Evolutionary conservation across 345 rosid genomes (phyloP).

Genomic region (Salix suchowensis): DNA sequence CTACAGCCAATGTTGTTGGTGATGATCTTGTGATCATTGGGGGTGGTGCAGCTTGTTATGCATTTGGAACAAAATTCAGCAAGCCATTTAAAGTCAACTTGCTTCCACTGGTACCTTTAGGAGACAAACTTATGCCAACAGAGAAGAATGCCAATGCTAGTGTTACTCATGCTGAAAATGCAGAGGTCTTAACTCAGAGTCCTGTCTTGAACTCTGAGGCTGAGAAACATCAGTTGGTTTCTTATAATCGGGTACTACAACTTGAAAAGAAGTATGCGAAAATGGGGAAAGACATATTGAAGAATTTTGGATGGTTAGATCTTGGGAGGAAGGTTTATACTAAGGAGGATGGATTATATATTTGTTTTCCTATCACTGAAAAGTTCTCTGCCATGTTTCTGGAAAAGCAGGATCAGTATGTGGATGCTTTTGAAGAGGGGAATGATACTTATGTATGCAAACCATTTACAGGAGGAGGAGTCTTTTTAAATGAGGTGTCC

Average conservation of each 20-base stretch:
- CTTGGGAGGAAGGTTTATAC: slow-evolving; percentile 62
- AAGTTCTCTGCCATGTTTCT: slow-evolving; percentile 44
- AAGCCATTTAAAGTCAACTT: slow-evolving; percentile 67
- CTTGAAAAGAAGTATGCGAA: slow-evolving; percentile 64
- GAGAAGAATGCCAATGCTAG: slow-evolving; percentile 19
- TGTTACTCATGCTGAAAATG: slow-evolving; percentile 22
- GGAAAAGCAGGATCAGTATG: slow-evolving; percentile 28
- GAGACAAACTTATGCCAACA: slow-evolving; percentile 8
- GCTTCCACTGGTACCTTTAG: slow-evolving; percentile 35
- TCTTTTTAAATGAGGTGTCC: slow-evolving; percentile 40
- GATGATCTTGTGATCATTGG: slow-evolving; percentile 76
- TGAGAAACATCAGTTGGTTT: slow-evolving; percentile 19
- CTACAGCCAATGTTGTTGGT: slow-evolving; percentile 60
- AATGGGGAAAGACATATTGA: slow-evolving; percentile 73
- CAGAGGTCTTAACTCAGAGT: slow-evolving; percentile 19
- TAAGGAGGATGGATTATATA: slow-evolving; percentile 41
- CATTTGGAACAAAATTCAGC: slow-evolving; percentile 92
- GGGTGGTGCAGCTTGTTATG: slow-evolving; percentile 96
- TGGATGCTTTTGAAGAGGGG: slow-evolving; percentile 27
- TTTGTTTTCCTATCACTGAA: slow-evolving; percentile 78
- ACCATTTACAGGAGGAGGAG: slow-evolving; percentile 22
- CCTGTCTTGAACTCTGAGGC: slow-evolving; percentile 15
- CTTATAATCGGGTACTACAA: slow-evolving; percentile 44
- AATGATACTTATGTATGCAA: slow-evolving; percentile 19
- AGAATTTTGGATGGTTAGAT: slow-evolving; percentile 85